Conservation (phyloP, 2,329 filamentous ascomycete genomes). For the Aureobasidium sp. region DNA sequence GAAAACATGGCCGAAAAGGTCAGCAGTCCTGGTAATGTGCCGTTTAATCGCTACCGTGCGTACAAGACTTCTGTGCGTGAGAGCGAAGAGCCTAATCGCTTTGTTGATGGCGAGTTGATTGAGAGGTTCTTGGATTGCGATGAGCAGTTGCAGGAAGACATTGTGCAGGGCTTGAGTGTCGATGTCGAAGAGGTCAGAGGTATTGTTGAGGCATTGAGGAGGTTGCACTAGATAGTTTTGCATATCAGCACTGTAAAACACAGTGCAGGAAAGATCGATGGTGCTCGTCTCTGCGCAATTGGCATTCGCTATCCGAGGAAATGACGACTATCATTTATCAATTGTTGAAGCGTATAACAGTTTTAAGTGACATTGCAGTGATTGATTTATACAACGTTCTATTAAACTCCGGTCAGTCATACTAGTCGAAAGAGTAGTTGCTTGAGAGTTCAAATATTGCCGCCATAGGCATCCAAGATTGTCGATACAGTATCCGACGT, state of each 20-base stretch:
- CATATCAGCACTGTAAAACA: no score
- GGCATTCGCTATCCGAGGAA: no score
- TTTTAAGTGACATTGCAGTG: no score
- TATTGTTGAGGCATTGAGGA: conserved; percentile 51
- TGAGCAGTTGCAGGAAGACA: conserved; percentile 50
- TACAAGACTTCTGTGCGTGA: conserved; percentile 68
- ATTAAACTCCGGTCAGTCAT: no score
- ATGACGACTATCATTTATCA: no score
- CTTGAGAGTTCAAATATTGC: no score
- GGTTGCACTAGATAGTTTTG: conserved; percentile 36
- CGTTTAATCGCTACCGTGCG: conserved; percentile 74
- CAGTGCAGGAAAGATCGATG: no score
- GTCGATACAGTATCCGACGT: not conserved
- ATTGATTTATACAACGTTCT: no score
- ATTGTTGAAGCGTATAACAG: no score
- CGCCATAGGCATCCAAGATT: not conserved
- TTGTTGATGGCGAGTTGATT: conserved; percentile 87
- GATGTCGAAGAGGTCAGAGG: conserved; percentile 52
- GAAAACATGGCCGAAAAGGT: conserved; percentile 60
- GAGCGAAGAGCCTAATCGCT: conserved; percentile 70
- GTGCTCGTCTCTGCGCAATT: no score
- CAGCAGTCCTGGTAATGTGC: conserved; percentile 62
- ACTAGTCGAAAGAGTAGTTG: no score
- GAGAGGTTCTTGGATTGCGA: conserved; percentile 73
- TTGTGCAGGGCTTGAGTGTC: conserved; percentile 47